These are phyloP conservation scores for Phyllosticta citriasiana DNA, from an alignment of 2,329 filamentous ascomycete genomes.

Conservation along the genomic window DNA sequence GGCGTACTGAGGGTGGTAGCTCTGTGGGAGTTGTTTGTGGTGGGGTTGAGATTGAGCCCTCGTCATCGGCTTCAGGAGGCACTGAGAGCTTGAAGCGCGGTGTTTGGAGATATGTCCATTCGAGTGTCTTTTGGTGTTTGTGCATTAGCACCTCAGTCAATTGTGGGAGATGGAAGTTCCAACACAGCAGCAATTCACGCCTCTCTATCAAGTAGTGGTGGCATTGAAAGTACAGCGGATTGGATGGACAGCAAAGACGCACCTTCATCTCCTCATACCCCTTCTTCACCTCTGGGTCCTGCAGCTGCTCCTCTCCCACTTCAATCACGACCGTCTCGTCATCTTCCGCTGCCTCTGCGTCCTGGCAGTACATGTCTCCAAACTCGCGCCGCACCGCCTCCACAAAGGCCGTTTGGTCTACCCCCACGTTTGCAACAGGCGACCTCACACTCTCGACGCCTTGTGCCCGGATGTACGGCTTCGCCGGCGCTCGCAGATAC, in stretches of 20 bases:
- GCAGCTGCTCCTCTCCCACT: constrained; percentile 45
- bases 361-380: constrained; percentile 48
- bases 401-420: constrained; percentile 39
- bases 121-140: constrained; percentile 38
- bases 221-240: background rate
- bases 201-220: constrained; percentile 14
- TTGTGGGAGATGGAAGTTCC: background rate
- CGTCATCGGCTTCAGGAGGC: background rate
- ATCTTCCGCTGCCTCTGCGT: constrained; percentile 23
- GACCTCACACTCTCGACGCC: constrained; percentile 90
- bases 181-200: constrained; percentile 5
- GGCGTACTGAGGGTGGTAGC: constrained; percentile 38
- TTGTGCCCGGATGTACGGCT: constrained; percentile 63
- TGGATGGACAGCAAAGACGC: background rate
- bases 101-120: constrained; percentile 80
- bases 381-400: constrained; percentile 49
- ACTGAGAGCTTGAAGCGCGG: constrained; percentile 61
- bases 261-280: constrained; percentile 49
- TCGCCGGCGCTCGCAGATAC: constrained; percentile 69
- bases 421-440: constrained; percentile 66
- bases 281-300: constrained; percentile 46
- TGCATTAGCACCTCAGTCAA: background rate
- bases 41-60: constrained; percentile 12
- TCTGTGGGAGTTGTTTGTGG: constrained; percentile 40
- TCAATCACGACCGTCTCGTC: constrained; percentile 29